Evolutionary conservation across 129 eudicot species (phyloP).

Genomic region (Flaveria robusta): DNA sequence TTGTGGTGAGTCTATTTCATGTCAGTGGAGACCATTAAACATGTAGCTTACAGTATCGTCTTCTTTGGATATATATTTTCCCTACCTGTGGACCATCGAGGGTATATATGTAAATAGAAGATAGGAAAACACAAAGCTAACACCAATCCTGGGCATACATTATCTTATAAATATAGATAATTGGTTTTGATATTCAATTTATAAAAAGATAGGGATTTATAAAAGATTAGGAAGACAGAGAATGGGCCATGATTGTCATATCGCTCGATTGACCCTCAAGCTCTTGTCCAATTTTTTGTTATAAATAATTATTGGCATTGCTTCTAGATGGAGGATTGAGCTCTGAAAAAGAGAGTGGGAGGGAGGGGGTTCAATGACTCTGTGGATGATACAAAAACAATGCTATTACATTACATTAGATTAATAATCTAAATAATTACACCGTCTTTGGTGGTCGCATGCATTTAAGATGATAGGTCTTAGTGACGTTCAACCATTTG

Average conservation of each 20-base stretch:
- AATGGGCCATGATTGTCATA: neutral
- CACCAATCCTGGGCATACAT: slow-evolving; percentile 21
- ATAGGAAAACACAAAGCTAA: slow-evolving; percentile 34
- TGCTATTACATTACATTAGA: neutral
- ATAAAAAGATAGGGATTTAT: neutral
- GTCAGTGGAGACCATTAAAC: slow-evolving; percentile 58
- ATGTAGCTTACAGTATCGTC: slow-evolving; percentile 64
- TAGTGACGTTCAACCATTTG: neutral
- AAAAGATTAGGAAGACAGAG: neutral
- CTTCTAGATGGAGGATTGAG: neutral
- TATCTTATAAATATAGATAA: neutral
- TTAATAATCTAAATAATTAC: neutral
- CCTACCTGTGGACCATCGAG: slow-evolving; percentile 58
- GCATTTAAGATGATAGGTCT: neutral
- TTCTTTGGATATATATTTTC: slow-evolving; percentile 50
- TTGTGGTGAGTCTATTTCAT: slow-evolving; percentile 31
- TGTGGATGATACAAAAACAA: neutral
- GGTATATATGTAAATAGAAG: slow-evolving; percentile 23
- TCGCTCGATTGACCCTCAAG: neutral
- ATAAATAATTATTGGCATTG: neutral
- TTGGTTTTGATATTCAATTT: neutral
- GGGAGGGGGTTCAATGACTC: neutral
- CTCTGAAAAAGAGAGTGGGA: neutral
- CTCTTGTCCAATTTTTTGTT: neutral
- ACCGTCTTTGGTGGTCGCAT: neutral